A percentile compares a stretch with the other conserved stretches of the same genome.
Conservation (phyloP, 2,329 filamentous ascomycete genomes). For the Arthrobotrys sphaeroides region DNA sequence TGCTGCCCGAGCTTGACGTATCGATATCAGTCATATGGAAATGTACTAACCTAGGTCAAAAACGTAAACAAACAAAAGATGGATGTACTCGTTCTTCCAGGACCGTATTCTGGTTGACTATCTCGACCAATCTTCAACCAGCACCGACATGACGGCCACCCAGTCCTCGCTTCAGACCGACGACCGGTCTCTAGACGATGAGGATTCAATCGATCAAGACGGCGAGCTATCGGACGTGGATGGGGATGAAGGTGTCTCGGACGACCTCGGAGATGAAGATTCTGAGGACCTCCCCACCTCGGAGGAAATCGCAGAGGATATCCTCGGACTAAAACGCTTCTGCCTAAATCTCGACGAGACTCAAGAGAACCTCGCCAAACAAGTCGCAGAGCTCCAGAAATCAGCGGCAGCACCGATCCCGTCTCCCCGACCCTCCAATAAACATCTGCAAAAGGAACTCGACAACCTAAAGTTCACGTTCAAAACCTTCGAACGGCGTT, state of each 20-base stretch:
- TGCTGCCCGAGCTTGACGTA: neutral
- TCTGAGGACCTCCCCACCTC: neutral
- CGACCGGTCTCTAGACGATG: neutral
- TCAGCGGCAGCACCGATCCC: neutral
- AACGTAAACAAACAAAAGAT: neutral
- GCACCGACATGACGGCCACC: neutral
- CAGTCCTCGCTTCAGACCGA: neutral
- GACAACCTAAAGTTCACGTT: constrained; percentile 2
- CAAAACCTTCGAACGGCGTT: constrained; percentile 2
- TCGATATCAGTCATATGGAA: neutral
- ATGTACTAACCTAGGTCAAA: neutral
- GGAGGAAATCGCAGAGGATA: constrained; percentile 25
- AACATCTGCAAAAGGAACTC: neutral
- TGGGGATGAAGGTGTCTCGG: too few species aligned
- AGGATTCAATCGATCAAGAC: neutral
- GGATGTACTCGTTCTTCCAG: constrained; percentile 5
- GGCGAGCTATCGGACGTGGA: too few species aligned
- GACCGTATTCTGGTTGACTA: neutral
- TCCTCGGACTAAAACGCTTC: constrained; percentile 32
- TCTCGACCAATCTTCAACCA: neutral
- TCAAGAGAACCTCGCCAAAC: constrained; percentile 18
- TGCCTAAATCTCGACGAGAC: constrained; percentile 33
- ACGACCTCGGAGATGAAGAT: neutral
- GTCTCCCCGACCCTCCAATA: neutral
- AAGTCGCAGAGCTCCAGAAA: neutral